Evolutionary conservation across 768 basidiomycete genomes (phyloP).

Genomic region (Boletus rubescentipes): DNA sequence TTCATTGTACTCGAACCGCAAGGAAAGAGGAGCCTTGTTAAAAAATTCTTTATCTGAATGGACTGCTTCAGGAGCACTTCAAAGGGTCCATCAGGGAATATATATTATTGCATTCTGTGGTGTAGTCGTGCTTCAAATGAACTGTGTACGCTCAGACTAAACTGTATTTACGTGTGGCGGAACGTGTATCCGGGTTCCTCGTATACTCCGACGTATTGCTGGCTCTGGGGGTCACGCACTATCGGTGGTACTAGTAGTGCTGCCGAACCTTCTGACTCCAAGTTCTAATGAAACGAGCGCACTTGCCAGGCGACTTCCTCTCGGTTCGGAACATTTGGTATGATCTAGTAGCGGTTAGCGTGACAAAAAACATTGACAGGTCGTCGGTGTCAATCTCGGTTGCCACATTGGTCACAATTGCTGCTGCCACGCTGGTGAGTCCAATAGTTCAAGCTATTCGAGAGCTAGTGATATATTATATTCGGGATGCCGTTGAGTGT

Average conservation of each 20-base stretch:
- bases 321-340: not conserved
- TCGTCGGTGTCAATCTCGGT: conserved; percentile 1
- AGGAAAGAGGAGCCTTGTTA: not conserved
- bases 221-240: not conserved
- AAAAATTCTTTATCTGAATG: not conserved
- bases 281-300: not conserved
- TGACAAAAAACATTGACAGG: conserved; percentile 7
- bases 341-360: not conserved
- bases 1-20: not conserved
- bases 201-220: conserved; percentile 5
- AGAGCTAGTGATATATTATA: not conserved
- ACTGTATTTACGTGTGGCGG: conserved; percentile 12
- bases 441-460: not conserved
- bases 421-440: not conserved
- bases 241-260: not conserved
- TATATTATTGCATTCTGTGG: not conserved
- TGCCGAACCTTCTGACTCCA: not conserved
- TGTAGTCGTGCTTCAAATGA: not conserved
- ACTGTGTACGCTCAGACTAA: not conserved
- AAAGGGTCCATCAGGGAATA: not conserved
- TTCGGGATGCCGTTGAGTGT: not conserved
- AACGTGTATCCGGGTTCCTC: conserved; percentile 20
- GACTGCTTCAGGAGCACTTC: too few species aligned
- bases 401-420: not conserved
- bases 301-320: not conserved